Conservation (phyloP, 2,329 filamentous ascomycete species). For the Penicillium corylophilum region DNA sequence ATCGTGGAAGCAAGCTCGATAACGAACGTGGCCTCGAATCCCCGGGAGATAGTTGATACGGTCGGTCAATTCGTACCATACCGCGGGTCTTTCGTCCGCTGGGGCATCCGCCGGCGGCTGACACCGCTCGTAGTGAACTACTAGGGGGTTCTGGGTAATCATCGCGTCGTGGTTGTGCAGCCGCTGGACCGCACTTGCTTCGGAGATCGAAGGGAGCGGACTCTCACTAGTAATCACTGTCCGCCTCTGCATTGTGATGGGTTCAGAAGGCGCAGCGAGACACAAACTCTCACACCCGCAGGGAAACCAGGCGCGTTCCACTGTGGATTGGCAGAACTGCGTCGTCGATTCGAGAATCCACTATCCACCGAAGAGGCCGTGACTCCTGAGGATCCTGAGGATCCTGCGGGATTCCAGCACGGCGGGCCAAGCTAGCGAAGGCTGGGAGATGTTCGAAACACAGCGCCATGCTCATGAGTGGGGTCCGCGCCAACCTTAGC, state of each 20-base stretch:
- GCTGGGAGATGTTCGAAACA: not conserved
- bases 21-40: conserved; percentile 65
- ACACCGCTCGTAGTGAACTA: conserved; percentile 69
- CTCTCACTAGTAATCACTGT: conserved; percentile 2
- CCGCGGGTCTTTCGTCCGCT: conserved; percentile 66
- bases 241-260: conserved; percentile 10
- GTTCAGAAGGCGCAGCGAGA: not conserved
- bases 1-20: conserved; percentile 77
- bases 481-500: not conserved
- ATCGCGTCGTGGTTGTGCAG: conserved; percentile 75
- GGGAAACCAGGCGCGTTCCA: not conserved
- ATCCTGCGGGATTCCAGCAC: not conserved
- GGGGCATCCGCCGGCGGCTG: conserved; percentile 64
- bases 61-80: conserved; percentile 78
- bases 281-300: not conserved
- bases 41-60: conserved; percentile 71
- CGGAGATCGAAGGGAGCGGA: conserved; percentile 51
- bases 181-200: conserved; percentile 66
- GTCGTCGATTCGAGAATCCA: not conserved
- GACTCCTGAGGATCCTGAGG: not conserved
- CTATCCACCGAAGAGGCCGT: not conserved
- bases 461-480: not conserved
- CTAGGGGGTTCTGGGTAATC: conserved; percentile 81
- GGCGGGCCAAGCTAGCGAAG: not conserved
- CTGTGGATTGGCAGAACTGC: not conserved